These are phyloP conservation scores for Thelonectria blattea DNA, from an alignment of 2,329 filamentous ascomycete genomes.

Conservation along the genomic window DNA sequence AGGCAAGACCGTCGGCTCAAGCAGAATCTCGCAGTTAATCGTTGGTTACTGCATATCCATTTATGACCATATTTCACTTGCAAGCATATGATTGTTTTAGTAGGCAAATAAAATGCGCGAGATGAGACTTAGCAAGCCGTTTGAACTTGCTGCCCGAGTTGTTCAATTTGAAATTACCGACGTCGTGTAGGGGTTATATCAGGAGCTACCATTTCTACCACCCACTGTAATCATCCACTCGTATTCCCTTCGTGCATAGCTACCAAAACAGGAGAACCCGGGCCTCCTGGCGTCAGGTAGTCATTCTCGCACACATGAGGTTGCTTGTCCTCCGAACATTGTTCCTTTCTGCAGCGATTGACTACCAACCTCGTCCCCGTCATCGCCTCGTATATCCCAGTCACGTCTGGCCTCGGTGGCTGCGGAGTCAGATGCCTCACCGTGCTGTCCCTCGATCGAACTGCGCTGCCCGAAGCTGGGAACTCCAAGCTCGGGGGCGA, in stretches of 20 bases:
- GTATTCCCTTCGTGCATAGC: background rate
- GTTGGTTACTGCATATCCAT: no score
- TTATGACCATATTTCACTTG: no score
- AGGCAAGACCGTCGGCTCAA: no score
- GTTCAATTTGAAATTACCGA: no score
- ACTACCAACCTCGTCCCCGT: constrained; percentile 26
- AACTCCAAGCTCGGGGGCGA: constrained; percentile 4
- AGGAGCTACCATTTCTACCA: background rate
- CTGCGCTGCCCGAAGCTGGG: background rate
- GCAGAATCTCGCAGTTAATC: no score
- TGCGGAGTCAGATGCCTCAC: constrained; percentile 25
- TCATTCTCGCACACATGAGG: constrained; percentile 42
- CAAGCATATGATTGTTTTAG: no score
- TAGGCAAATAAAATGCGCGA: no score
- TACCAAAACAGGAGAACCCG: constrained; percentile 18
- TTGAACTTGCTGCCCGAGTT: no score
- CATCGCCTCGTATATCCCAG: constrained; percentile 36
- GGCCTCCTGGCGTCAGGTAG: constrained; percentile 16
- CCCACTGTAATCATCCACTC: background rate
- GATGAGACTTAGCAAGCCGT: no score
- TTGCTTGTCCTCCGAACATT: constrained; percentile 43
- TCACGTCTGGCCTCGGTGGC: constrained; percentile 25
- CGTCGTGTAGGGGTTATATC: background rate
- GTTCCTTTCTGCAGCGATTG: constrained; percentile 21
- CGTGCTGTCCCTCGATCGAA: constrained; percentile 33